Percentiles rank a stretch among this genome's conserved stretches.
Evolutionary conservation across 495 filamentous ascomycete species (phyloP).

Genomic region (Penicillium subrubescens): DNA sequence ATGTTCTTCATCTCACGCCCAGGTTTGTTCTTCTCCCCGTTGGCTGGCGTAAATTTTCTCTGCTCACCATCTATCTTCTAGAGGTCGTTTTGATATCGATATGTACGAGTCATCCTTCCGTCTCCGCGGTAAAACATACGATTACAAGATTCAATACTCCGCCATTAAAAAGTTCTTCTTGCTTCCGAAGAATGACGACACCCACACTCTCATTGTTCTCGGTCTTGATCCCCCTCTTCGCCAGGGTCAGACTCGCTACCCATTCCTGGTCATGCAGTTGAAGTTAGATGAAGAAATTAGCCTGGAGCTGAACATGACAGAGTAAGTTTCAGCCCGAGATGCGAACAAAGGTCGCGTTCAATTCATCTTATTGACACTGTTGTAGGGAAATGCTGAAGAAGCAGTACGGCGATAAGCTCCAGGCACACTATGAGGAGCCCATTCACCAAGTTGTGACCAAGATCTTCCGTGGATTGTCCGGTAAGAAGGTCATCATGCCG

Average conservation of each 20-base stretch:
- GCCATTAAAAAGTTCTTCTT: conserved; percentile 98
- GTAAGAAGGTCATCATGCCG: conserved; percentile 90
- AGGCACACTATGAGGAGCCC: conserved; percentile 85
- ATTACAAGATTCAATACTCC: conserved; percentile 99
- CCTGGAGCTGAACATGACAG: conserved; percentile 96
- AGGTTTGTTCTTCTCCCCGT: conserved; percentile 56
- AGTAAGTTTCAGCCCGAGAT: conserved; percentile 54
- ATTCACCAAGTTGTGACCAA: conserved; percentile 89
- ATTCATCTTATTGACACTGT: conserved; percentile 17
- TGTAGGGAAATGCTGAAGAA: conserved; percentile 64
- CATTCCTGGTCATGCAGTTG: conserved; percentile 99
- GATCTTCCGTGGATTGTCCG: conserved; percentile 89
- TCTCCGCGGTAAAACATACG: conserved; percentile 97
- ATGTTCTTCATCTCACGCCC: conserved; percentile 95
- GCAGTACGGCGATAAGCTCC: conserved; percentile 88
- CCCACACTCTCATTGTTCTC: conserved; percentile 91
- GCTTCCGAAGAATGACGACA: conserved; percentile 94
- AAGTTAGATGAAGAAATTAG: conserved; percentile 97
- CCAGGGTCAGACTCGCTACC: conserved; percentile 97
- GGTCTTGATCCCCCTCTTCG: conserved; percentile 94
- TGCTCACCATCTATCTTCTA: conserved; percentile 44
- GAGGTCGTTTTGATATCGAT: conserved; percentile 99
- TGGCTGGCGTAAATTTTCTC: background rate
- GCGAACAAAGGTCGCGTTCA: background rate
- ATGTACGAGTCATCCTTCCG: conserved; percentile 99